A percentile compares a stretch with the other conserved stretches of the same genome.
phyloP scores from a whole-genome alignment of 2,329 filamentous ascomycete species.

The Epichloe sp. region DNA sequence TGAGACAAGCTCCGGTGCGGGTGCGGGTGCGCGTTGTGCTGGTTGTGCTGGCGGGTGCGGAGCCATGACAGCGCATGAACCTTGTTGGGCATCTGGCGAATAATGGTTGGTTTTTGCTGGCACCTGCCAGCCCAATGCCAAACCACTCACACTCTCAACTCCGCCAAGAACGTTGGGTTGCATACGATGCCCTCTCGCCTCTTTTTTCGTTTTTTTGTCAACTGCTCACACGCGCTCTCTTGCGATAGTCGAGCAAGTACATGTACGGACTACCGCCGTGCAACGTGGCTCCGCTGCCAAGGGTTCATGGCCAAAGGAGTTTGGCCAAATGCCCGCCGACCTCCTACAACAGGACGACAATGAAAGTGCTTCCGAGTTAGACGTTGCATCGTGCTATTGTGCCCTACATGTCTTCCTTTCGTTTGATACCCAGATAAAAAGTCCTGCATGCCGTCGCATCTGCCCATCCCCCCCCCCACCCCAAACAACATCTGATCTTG shows the following conservation, averaged over 20 bases:
- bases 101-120: no score
- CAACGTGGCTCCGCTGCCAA: conserved; percentile 22
- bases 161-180: no score
- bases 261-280: conserved; percentile 10
- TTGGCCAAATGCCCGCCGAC: no score
- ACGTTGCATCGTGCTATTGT: background rate
- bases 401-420: no score
- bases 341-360: no score
- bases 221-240: background rate
- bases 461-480: no score
- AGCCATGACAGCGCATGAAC: background rate
- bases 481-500: no score
- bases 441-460: no score
- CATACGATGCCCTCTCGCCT: background rate
- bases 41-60: conserved; percentile 3
- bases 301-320: background rate
- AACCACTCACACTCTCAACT: no score
- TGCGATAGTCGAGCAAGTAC: background rate
- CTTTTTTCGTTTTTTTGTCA: background rate
- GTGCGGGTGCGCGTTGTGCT: no score
- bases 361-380: background rate
- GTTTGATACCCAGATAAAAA: no score
- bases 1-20: background rate
- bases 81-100: background rate
- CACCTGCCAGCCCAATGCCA: no score